A percentile compares a stretch with the other conserved stretches of the same genome.
These are phyloP conservation scores for Metschnikowia arizonensis DNA, from an alignment of 805 yeast species.

Conservation along the genomic window DNA sequence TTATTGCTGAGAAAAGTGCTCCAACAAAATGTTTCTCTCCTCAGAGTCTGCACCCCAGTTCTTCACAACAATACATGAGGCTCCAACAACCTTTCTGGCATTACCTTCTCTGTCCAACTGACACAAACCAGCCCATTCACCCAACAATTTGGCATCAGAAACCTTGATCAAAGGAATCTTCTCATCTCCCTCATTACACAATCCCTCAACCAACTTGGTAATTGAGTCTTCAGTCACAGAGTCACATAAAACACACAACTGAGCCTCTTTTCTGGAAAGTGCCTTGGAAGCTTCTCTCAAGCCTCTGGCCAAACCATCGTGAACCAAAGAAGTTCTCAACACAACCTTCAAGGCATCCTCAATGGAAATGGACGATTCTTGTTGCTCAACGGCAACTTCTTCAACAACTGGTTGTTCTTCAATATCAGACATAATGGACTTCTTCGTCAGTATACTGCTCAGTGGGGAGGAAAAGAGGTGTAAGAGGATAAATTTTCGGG, in stretches of 20 bases:
- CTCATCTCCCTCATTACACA: conserved; percentile 95
- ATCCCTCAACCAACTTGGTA: conserved; percentile 97
- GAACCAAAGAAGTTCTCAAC: conserved; percentile 94
- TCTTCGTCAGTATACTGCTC: conserved; percentile 60
- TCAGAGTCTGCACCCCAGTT: conserved; percentile 99
- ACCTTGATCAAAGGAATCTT: conserved; percentile 98
- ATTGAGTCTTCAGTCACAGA: conserved; percentile 97
- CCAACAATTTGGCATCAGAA: conserved; percentile 98
- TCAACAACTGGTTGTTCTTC: conserved; percentile 82
- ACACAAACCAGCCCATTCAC: conserved; percentile 99
- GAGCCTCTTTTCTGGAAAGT: conserved; percentile 95
- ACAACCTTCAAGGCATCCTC: conserved; percentile 99
- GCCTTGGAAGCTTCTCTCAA: conserved; percentile 99
- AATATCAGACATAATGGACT: conserved; percentile 87
- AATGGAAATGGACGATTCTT: conserved; percentile 85
- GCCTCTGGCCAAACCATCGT: conserved; percentile 99
- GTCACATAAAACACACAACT: conserved; percentile 95
- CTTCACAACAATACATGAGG: conserved; percentile 98
- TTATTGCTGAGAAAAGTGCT: conserved; percentile 90
- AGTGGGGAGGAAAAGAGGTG: conserved; percentile 19
- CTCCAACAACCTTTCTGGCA: conserved; percentile 99
- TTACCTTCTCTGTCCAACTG: conserved; percentile 99
- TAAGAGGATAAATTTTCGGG: conserved; percentile 6
- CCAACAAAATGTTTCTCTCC: conserved; percentile 93
- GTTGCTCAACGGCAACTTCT: conserved; percentile 81